Conservation (phyloP, 2,329 filamentous ascomycete species). For the Lithohypha guttulata region DNA sequence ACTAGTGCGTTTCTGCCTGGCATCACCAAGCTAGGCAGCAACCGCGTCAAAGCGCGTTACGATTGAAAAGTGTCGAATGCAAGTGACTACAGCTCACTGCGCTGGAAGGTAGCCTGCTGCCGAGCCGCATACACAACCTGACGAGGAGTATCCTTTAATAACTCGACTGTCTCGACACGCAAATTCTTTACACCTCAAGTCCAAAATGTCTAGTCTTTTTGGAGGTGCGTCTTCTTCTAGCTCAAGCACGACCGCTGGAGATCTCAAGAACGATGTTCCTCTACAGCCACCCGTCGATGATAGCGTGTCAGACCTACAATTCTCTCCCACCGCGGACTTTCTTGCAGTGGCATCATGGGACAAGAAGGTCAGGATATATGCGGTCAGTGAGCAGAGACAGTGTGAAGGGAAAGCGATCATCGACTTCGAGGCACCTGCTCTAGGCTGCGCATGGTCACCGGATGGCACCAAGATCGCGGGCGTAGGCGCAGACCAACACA, state of each 20-base stretch:
- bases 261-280: slow-evolving; percentile 79
- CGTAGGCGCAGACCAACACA: slow-evolving; percentile 80
- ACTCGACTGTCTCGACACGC: too few relatives aligned
- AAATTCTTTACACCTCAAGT: too few relatives aligned
- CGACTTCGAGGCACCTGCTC: slow-evolving; percentile 55
- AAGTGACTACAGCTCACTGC: too few relatives aligned
- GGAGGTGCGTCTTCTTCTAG: slow-evolving; percentile 41
- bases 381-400: slow-evolving; percentile 66
- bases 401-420: slow-evolving; percentile 78
- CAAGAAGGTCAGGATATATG: slow-evolving; percentile 94
- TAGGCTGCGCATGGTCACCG: slow-evolving; percentile 72
- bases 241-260: slow-evolving; percentile 61
- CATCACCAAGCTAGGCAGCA: too few relatives aligned
- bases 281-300: slow-evolving; percentile 72
- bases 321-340: slow-evolving; percentile 67
- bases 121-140: too few relatives aligned
- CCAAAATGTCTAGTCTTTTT: slow-evolving; percentile 61
- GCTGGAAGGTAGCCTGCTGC: too few relatives aligned
- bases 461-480: slow-evolving; percentile 84
- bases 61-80: too few relatives aligned
- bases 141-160: too few relatives aligned
- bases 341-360: slow-evolving; percentile 92
- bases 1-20: too few relatives aligned
- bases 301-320: slow-evolving; percentile 76
- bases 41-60: too few relatives aligned